These are phyloP conservation scores for Hanseniaspora mollemarum DNA, from an alignment of 805 yeast genomes.

Conservation along the genomic window DNA sequence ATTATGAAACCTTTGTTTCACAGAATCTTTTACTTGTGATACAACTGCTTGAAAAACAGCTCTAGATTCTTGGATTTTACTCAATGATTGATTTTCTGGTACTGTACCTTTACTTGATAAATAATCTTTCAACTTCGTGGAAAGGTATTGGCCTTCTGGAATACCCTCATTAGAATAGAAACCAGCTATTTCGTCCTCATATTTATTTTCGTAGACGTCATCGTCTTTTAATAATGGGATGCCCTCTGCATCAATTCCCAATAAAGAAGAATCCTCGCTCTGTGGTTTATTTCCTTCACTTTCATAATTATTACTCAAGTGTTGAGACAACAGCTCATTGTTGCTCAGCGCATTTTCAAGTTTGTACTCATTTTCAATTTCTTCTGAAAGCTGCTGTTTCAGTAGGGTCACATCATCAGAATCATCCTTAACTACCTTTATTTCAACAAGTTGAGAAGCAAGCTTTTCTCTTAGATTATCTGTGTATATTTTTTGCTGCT, in stretches of 20 bases:
- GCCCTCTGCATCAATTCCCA: background rate
- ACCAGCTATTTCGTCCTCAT: background rate
- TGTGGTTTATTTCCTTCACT: too few species aligned
- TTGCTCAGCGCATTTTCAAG: background rate
- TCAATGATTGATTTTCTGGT: background rate
- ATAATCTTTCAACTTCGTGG: background rate
- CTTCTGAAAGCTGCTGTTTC: background rate
- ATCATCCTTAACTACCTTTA: background rate
- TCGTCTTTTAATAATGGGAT: background rate
- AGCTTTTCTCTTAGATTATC: background rate
- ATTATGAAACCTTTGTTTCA: background rate
- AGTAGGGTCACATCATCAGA: background rate
- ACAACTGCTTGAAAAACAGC: background rate
- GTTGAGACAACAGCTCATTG: background rate
- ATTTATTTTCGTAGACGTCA: background rate
- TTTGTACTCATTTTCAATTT: background rate
- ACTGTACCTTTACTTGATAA: background rate
- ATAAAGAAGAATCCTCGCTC: background rate
- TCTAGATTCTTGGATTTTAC: background rate
- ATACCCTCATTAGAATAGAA: conserved; percentile 4
- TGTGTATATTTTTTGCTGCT: conserved; percentile 6
- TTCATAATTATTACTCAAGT: too few species aligned
- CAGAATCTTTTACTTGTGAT: background rate
- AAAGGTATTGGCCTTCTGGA: conserved; percentile 2
- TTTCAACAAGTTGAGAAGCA: background rate